Evolutionary conservation across 768 basidiomycete genomes (phyloP), one percentile per base, ranked within the genome.

Genomic region (Amanita muscaria): DNA sequence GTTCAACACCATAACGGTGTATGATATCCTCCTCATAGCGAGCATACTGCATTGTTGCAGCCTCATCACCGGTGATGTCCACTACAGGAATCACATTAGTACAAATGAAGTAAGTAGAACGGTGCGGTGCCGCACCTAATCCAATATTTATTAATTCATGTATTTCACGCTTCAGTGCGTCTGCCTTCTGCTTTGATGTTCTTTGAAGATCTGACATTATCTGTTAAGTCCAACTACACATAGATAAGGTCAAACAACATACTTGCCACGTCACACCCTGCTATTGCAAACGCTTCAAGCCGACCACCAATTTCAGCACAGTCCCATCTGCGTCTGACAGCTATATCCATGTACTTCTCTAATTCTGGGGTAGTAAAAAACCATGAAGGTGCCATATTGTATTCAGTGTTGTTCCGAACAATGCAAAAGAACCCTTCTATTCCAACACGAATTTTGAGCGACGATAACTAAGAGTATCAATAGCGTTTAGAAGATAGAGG

Each of bases 391-490:
- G 39, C 40, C 34, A 53, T 50, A 22, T 45, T 19, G 31, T 49
- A 58, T 3, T 51, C 41, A 3, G 50, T 30, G 2, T 41, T 50
- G 32, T 48, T 53, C 2, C 45, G 40, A 2, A 59, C 52, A 18
- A 59, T 46, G 35, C 56, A 56, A 35, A 59, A 58, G 24, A 59
- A 56, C 2, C 48, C 56, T 31, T 59, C 53, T 3, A 56, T 35
- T 2, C 58, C 52, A 8, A 55, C 50, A 14, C 49, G 53, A 3
- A 23, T 24, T 0, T 46, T 50, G 1, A 57, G 38, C 1, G 27
- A 42, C 10, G 31, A 16, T n/a, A 56, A 9, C 52, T 46, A 9
- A 8, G 21, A n/a, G 11, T 6, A 30, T 31, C 18, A 5, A 39
- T 15, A 18, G 7, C 23, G 37, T 37, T n/a, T n/a, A n/a, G n/a